Evolutionary conservation across 352 stramenopile species (phyloP), one percentile per base, ranked within the genome.

Genomic region (Pythium aphanidermatum): DNA sequence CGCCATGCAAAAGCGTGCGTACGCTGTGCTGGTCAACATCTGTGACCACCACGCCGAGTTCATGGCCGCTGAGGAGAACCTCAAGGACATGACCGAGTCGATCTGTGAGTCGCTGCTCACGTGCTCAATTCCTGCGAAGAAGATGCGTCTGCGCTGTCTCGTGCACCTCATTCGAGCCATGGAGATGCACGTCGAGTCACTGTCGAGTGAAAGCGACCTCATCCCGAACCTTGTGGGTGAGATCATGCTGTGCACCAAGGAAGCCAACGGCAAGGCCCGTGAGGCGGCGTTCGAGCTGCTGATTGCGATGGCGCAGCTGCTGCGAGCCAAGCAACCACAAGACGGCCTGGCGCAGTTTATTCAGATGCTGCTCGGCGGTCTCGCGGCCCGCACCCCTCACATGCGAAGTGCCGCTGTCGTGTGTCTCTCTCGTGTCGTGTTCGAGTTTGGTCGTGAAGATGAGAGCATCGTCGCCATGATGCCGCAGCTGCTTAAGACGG

Each of bases 241-340:
- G 67, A 96, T 97, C 39, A 85, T 98, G 45, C 68, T 98, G 17
- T 98, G 92, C 61, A 94, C 96, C 14, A 98, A 98, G 68, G 95
- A 98, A 63, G 90, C 90, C 10, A 98, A 98, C 49, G 88, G 77
- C 29, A 97, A 97, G 57, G 96, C 94, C 21, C 77, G 83, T 32
- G 83, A 94, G 56, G 80, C 79, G 12, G 83, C 83, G 16, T 94
- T 94, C 32, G 80, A 91, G 60, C 52, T 95, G 45, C 55, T 95
- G 37, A 61, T 95, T 24, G 78, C 79, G 25, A 92, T 95, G 81
- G 79, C 80, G 12, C 68, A 83, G 52, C 65, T 92, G 25, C 61
- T 93, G 41, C 61, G 74, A 24, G 42, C 64, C 46, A 60, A 83
- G 83, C 66, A 83, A 46, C 55, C 68, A 19, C 49, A 74, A 61